These are phyloP conservation scores for Euphorbia corollata DNA, from an alignment of 441 rosid species.

Conservation along the genomic window DNA sequence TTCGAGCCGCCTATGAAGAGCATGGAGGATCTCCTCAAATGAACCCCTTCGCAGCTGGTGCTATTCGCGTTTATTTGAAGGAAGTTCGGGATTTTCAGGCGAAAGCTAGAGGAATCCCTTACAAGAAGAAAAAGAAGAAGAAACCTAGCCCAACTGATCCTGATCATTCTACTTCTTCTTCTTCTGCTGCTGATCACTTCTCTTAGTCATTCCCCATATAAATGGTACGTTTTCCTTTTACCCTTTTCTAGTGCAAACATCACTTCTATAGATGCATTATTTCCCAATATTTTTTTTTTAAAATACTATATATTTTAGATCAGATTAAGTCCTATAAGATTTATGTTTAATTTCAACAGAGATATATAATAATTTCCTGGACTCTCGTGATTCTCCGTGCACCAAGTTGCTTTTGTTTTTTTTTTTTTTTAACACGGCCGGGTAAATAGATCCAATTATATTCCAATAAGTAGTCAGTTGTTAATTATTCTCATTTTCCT, in stretches of 20 bases:
- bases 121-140: slow-evolving; percentile 69
- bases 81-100: slow-evolving; percentile 76
- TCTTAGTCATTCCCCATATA: background rate
- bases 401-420: no score
- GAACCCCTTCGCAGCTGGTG: slow-evolving; percentile 65
- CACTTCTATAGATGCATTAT: background rate
- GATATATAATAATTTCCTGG: no score
- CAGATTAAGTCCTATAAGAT: no score
- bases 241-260: background rate
- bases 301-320: no score
- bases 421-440: no score
- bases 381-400: no score
- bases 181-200: slow-evolving; percentile 33
- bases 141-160: slow-evolving; percentile 33
- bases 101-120: slow-evolving; percentile 69
- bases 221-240: background rate
- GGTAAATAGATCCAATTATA: no score
- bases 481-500: no score
- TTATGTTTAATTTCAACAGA: no score
- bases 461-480: no score
- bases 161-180: background rate
- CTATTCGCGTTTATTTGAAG: slow-evolving; percentile 53
- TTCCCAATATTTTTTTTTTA: no score
- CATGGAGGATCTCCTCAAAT: slow-evolving; percentile 64
- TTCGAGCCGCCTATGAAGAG: slow-evolving; percentile 77